Evolutionary conservation across 768 basidiomycete genomes (phyloP), one percentile per base, ranked within the genome.

Genomic region (Russula virescens): DNA sequence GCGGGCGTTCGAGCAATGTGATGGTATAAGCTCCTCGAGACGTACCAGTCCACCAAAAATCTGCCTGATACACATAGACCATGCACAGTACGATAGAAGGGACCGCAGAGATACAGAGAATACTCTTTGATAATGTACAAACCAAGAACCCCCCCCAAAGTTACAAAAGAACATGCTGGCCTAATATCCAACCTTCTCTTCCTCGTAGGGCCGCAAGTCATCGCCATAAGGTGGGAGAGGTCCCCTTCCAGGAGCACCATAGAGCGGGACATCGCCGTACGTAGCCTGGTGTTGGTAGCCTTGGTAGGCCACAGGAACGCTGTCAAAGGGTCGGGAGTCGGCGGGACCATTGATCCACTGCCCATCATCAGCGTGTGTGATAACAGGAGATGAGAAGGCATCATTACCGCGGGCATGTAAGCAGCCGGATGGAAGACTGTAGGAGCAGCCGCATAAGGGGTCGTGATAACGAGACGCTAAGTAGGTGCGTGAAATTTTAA

Each of bases 241-340:
- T 16, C 23, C 31, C 11, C 14, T 25, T 31, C 13, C n/a, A 23
- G 51, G 18, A 18, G 2, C 69, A 53, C 80, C 63, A 68, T 79
- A 82, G 49, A 79, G 68, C 7, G 81, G 80, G 6, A 81, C 68
- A 26, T 79, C 75, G 52, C 66, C 75, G 64, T 66, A 75, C 71
- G 48, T 75, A 68, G 64, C 63, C 46, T 74, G 71, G 58, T 65
- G 75, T 31, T 58, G 52, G 42, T 40, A 53, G 48, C 69, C 70
- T 35, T 49, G 56, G 16, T 55, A 43, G 13, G 35, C 31, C 16
- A 19, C 40, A 5, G 51, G 62, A 18, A 49, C 31, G 25, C 46
- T 38, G 2, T 51, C 21, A 46, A 18, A 23, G 4, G 58, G 3
- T n/a, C 47, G 56, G 28, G 73, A 67, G 54, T 81, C 78, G 10